phyloP scores from a whole-genome alignment of 208 protist species.

The Acanthamoeba triangularis region DNA sequence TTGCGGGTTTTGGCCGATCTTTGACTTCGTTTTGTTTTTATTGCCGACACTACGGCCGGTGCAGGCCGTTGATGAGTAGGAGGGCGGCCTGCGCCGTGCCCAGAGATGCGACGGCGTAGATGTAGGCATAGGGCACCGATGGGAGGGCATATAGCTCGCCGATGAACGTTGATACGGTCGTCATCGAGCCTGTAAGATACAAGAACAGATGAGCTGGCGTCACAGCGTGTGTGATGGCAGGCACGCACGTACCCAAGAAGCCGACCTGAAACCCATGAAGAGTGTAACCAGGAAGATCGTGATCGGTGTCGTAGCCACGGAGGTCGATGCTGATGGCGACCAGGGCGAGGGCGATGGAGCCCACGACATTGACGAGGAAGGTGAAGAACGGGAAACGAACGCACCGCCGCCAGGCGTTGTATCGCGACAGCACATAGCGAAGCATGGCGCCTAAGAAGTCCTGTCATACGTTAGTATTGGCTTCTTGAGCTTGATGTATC shows the following conservation, averaged over 20 bases:
- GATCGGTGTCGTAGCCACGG: conserved; percentile 19
- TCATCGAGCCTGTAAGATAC: conserved; percentile 9
- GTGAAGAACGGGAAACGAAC: conserved; percentile 66
- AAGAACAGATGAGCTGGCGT: not conserved
- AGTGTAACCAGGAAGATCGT: not conserved
- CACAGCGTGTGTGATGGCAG: not conserved
- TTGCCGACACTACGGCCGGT: not conserved
- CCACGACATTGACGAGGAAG: conserved; percentile 58
- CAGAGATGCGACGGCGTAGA: conserved; percentile 1
- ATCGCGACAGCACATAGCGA: conserved; percentile 35
- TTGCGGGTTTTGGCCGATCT: not conserved
- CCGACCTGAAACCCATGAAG: conserved; percentile 43
- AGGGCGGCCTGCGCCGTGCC: conserved; percentile 45
- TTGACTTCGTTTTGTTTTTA: not conserved
- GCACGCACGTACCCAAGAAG: conserved; percentile 28
- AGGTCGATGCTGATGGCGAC: conserved; percentile 1
- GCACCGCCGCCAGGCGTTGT: conserved; percentile 68
- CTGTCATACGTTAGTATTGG: not conserved
- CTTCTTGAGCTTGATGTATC: not conserved
- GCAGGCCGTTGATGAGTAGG: conserved; percentile 48
- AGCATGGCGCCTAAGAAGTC: not conserved
- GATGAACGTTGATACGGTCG: conserved; percentile 68
- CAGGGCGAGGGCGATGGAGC: conserved; percentile 33
- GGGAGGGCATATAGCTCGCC: conserved; percentile 48
- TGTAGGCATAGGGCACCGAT: conserved; percentile 58